These are phyloP conservation scores for Termitomyces sp. DNA, from an alignment of 768 basidiomycete genomes.

Conservation along the genomic window DNA sequence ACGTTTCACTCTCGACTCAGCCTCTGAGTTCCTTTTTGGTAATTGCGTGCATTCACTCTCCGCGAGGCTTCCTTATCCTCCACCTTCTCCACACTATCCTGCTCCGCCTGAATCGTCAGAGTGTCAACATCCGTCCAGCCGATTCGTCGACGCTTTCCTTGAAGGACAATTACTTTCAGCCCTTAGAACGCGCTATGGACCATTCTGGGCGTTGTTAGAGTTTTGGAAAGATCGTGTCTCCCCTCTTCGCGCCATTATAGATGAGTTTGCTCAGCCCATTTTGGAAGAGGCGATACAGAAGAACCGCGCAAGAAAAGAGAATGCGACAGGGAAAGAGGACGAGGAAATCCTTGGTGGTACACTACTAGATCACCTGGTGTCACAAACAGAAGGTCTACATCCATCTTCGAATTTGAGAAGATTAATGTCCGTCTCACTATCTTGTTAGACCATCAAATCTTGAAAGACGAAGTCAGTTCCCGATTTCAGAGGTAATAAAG, in stretches of 20 bases:
- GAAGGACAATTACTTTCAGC: constrained; percentile 39
- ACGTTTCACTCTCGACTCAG: constrained; percentile 56
- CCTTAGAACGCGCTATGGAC: constrained; percentile 33
- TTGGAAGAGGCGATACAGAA: constrained; percentile 39
- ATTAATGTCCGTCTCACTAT: not conserved
- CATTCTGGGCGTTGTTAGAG: constrained; percentile 47
- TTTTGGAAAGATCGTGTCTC: constrained; percentile 44
- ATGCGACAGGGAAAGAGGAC: constrained; percentile 3
- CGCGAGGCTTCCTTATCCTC: constrained; percentile 44
- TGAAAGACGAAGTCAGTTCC: constrained; percentile 18
- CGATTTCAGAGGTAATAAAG: too few relatives aligned
- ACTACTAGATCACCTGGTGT: constrained; percentile 48
- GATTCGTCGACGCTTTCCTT: constrained; percentile 45
- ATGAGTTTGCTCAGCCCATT: constrained; percentile 49
- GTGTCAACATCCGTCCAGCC: constrained; percentile 26
- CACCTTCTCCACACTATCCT: constrained; percentile 18
- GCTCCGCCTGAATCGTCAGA: constrained; percentile 8
- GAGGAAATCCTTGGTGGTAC: constrained; percentile 27
- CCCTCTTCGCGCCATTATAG: constrained; percentile 40
- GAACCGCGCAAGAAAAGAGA: constrained; percentile 19
- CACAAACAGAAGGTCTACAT: constrained; percentile 43
- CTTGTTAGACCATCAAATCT: constrained; percentile 12
- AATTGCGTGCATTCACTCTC: constrained; percentile 40
- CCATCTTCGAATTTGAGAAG: not conserved
- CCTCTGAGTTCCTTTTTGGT: constrained; percentile 54